These are phyloP conservation scores for Puya raimondii DNA, from an alignment of 176 grass and related monocot genomes.

Conservation along the genomic window DNA sequence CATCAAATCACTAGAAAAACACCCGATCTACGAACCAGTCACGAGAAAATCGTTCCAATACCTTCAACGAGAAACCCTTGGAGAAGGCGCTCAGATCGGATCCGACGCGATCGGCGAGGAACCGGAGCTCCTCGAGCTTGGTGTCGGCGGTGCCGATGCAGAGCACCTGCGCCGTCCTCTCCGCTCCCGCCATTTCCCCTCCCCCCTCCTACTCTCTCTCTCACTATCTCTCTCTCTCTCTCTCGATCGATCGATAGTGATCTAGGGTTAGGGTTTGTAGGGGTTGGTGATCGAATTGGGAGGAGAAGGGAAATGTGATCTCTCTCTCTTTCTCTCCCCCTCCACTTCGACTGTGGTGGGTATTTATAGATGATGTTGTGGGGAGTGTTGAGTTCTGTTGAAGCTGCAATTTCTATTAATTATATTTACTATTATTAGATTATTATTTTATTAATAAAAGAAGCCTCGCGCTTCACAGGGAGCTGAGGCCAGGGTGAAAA, in stretches of 20 bases:
- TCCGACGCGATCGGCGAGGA: slow-evolving; percentile 48
- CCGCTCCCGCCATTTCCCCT: neutral
- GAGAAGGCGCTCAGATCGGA: slow-evolving; percentile 32
- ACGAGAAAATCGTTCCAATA: neutral
- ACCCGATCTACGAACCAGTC: neutral
- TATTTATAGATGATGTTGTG: too few relatives aligned
- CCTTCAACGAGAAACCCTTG: slow-evolving; percentile 14
- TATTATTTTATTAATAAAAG: too few relatives aligned
- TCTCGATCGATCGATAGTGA: neutral
- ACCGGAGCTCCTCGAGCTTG: slow-evolving; percentile 85
- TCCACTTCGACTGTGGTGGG: too few relatives aligned
- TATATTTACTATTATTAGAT: too few relatives aligned
- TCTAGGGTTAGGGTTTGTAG: neutral
- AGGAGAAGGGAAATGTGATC: too few relatives aligned
- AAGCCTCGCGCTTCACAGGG: too few relatives aligned
- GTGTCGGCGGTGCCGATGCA: slow-evolving; percentile 92
- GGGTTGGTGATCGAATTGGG: too few relatives aligned
- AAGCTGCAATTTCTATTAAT: too few relatives aligned
- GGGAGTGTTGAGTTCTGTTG: too few relatives aligned
- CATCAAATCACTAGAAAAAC: neutral
- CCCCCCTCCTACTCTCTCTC: neutral
- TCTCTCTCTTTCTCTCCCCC: too few relatives aligned
- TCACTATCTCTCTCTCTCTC: neutral
- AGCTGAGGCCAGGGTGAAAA: too few relatives aligned
- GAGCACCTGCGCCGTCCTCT: slow-evolving; percentile 32